Percentiles rank a stretch among this genome's conserved stretches.
Evolutionary conservation across 78 protist genomes (phyloP).

Genomic region (Isochrysis galbana): DNA sequence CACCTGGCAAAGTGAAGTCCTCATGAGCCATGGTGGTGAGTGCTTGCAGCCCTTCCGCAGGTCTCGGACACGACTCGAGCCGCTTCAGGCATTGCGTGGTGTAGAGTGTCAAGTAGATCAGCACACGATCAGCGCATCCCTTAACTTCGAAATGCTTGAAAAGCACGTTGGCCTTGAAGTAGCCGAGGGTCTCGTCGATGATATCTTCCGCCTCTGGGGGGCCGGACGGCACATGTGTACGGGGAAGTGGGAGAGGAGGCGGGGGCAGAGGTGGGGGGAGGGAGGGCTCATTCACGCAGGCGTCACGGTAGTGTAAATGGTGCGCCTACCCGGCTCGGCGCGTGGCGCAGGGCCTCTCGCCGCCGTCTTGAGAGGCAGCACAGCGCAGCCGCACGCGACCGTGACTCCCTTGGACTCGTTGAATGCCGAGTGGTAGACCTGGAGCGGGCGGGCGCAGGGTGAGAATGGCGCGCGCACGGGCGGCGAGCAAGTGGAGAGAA

Average conservation of each 20-base stretch:
- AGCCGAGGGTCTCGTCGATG: slow-evolving; percentile 86
- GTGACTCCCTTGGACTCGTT: neutral
- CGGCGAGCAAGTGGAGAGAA: no score
- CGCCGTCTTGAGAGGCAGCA: neutral
- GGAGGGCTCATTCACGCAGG: neutral
- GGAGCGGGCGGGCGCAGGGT: no score
- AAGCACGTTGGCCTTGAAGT: slow-evolving; percentile 89
- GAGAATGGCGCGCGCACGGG: no score
- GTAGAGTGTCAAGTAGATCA: slow-evolving; percentile 89
- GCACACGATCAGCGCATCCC: slow-evolving; percentile 88
- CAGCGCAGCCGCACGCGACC: neutral
- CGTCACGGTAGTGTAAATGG: no score
- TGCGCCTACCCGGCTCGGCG: neutral
- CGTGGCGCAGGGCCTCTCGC: neutral
- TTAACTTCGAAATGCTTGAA: slow-evolving; percentile 85
- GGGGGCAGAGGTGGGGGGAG: neutral
- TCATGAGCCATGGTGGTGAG: slow-evolving; percentile 72
- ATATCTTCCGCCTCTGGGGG: slow-evolving; percentile 64
- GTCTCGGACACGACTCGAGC: neutral
- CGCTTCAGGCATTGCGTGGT: slow-evolving; percentile 76
- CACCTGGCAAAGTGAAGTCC: slow-evolving; percentile 85
- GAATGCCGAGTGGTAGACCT: neutral
- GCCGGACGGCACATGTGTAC: neutral
- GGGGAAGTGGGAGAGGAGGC: no score
- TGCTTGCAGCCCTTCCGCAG: neutral